These are phyloP conservation scores for Aureobasidium sp. DNA, from an alignment of 2,329 filamentous ascomycete species.

Conservation along the genomic window DNA sequence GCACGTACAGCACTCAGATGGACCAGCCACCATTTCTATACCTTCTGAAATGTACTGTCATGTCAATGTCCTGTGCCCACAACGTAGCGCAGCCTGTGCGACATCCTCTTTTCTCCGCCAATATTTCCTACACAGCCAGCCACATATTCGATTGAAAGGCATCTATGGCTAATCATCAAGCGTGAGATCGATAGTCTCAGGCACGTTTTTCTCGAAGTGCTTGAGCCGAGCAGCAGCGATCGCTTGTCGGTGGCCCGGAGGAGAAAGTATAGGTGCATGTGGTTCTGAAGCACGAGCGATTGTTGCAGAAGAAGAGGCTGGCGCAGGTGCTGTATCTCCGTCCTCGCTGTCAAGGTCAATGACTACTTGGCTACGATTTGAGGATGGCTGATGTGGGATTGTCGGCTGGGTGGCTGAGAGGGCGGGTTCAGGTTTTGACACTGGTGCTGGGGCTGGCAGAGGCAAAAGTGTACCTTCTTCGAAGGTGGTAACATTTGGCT, in stretches of 20 bases:
- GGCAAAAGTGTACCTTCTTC: background rate
- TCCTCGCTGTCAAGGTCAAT: background rate
- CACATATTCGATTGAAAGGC: background rate
- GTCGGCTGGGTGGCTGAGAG: too few species aligned
- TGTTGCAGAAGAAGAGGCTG: background rate
- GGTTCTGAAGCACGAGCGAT: too few species aligned
- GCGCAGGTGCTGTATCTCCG: background rate
- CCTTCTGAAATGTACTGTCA: background rate
- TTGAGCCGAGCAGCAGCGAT: background rate
- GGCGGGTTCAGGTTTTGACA: background rate
- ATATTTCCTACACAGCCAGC: too few species aligned
- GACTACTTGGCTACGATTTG: background rate
- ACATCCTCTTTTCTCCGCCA: background rate
- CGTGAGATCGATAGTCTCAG: background rate
- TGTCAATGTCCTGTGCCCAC: too few species aligned
- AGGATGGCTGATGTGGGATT: background rate
- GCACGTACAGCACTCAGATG: too few species aligned
- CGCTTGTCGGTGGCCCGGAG: background rate
- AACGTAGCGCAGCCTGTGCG: too few species aligned
- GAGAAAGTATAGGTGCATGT: background rate
- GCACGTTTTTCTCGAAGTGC: background rate
- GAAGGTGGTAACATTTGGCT: background rate
- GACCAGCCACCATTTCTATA: background rate
- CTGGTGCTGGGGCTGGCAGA: too few species aligned
- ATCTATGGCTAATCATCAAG: background rate